Base-by-base conservation (phyloP, 805 yeast genomes). In the Schwanniomyces polymorphus region DNA sequence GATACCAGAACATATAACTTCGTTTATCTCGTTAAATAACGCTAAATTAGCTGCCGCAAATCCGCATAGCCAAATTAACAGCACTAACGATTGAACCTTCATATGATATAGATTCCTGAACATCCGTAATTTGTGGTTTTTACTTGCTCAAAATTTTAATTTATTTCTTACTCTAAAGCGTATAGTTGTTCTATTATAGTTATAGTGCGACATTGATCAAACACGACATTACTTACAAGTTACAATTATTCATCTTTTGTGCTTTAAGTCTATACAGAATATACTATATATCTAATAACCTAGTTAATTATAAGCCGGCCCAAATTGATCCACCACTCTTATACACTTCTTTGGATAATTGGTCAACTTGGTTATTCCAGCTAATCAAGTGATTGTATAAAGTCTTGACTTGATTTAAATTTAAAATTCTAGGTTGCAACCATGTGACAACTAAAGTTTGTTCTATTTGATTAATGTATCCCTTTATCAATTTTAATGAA, bases 401-500 rank as follows among this genome's bases (percentile, higher is more conserved):
- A 38, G 77, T 76, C 47, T 76, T 79, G 48, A 92, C 86, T 74
- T 94, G 99, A 38, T 80, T 81, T 52, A 75, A 76, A 60, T 89
- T 89, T 78, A 94, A 85, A 46, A 91, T 88, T 60, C 98, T 80
- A 49, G 99, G 98, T 75, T 94, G 98, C 51, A 92, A 85, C 99
- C 99, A 94, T 25, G 87, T 83, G 41, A 94, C 84, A 28, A 86
- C 83, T 47, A 94, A 87, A 11, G 85, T 72, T 64, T 85, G 81
- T 42, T 81, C 80, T 38, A 91, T 88, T 71, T 94, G 96, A 64
- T 94, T 96, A 57, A 94, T 92, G 43, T 81, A 76, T n/a, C 99
- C 99, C 65, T 83, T 82, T 60, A 94, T 78, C 55, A 94, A 76
- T 14, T 88, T 88, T 47, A 94, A 73, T 53, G 94, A 83, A 52